Conservation (phyloP, 2,329 filamentous ascomycete species). For the Bretziella fagacearum region DNA sequence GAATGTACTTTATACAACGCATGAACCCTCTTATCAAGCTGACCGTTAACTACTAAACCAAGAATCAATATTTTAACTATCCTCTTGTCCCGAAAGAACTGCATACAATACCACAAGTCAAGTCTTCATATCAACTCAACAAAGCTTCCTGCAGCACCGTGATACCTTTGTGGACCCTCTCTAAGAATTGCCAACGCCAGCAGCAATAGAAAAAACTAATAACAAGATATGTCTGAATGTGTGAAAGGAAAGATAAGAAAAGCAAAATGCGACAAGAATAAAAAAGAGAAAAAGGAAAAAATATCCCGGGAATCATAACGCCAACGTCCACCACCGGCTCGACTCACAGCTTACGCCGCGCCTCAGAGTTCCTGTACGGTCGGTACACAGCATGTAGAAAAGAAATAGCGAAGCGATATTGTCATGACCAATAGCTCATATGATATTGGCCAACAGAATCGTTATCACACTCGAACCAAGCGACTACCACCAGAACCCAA, state of each 20-base stretch:
- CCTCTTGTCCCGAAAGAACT: too few species aligned
- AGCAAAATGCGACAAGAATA: background rate
- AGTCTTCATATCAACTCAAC: background rate
- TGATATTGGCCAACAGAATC: background rate
- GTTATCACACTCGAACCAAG: background rate
- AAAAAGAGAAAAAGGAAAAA: too few species aligned
- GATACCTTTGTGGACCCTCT: slow-evolving; percentile 9
- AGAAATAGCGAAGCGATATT: background rate
- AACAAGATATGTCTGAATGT: slow-evolving; percentile 3
- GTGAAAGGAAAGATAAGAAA: background rate
- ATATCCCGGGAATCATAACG: slow-evolving; percentile 11
- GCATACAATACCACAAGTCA: background rate
- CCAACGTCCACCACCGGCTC: slow-evolving; percentile 4
- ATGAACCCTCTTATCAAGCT: too few species aligned
- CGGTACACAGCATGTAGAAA: background rate
- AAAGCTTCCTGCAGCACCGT: background rate
- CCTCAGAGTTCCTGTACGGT: background rate
- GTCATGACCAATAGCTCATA: too few species aligned
- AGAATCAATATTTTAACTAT: too few species aligned
- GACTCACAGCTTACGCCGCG: background rate
- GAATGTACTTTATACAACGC: too few species aligned
- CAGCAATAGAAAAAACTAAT: slow-evolving; percentile 9
- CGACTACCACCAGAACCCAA: background rate
- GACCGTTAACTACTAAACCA: too few species aligned
- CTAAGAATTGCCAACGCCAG: slow-evolving; percentile 13